Evolutionary conservation across 139 green algal genomes (phyloP).

Genomic region (Coelastrella sp.): DNA sequence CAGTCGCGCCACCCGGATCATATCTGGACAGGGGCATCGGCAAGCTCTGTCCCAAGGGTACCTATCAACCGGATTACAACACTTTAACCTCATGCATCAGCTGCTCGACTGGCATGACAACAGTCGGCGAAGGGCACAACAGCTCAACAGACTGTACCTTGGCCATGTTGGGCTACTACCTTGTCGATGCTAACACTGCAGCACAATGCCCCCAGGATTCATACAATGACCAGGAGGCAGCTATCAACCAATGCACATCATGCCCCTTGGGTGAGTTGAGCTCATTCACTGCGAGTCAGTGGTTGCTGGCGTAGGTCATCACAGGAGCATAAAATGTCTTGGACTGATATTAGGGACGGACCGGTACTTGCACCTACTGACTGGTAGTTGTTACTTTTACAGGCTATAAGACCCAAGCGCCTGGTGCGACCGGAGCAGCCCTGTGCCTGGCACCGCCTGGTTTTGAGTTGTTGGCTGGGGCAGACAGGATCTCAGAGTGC

Average conservation of each 20-base stretch:
- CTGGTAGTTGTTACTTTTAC: background rate
- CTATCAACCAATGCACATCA: background rate
- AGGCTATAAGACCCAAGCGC: background rate
- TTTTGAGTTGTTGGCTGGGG: background rate
- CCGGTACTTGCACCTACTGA: background rate
- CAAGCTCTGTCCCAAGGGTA: conserved; percentile 20
- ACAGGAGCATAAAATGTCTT: no score
- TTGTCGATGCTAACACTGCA: background rate
- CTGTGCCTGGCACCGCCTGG: conserved; percentile 30
- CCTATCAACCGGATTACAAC: conserved; percentile 6
- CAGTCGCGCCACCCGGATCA: conserved; percentile 22
- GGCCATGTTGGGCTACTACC: background rate
- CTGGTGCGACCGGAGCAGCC: background rate
- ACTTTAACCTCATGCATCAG: background rate
- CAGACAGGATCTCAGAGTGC: background rate
- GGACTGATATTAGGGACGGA: no score
- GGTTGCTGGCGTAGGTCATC: no score
- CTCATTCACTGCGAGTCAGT: background rate
- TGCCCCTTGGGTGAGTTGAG: background rate
- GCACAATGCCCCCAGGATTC: background rate
- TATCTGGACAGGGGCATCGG: conserved; percentile 20
- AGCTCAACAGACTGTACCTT: background rate
- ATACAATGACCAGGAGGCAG: background rate
- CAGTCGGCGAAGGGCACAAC: background rate
- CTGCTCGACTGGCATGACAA: conserved; percentile 13